These are phyloP conservation scores for Xerocomellus chrysenteron DNA, from an alignment of 768 basidiomycete genomes.

Conservation along the genomic window DNA sequence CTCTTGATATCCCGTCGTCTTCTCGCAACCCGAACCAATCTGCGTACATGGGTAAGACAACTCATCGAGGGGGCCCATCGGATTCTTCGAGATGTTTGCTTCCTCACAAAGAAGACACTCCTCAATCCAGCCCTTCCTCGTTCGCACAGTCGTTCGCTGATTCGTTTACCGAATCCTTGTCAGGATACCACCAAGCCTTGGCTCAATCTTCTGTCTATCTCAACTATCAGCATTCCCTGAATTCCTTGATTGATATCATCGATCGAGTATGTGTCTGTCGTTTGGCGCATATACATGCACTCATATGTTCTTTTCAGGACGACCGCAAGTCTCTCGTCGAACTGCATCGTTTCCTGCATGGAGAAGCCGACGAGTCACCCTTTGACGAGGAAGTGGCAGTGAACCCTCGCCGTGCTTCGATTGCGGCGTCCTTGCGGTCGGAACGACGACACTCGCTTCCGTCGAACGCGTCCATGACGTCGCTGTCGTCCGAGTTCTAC, in stretches of 20 bases:
- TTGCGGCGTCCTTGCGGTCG: slow-evolving; percentile 44
- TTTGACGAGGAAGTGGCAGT: slow-evolving; percentile 20
- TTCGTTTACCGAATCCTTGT: slow-evolving; percentile 16
- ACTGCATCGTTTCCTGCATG: slow-evolving; percentile 66
- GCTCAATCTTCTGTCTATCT: slow-evolving; percentile 56
- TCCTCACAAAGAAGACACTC: slow-evolving; percentile 23
- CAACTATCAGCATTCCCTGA: slow-evolving; percentile 78
- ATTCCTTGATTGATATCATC: slow-evolving; percentile 77
- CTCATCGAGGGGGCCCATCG: slow-evolving; percentile 54
- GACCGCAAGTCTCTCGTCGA: slow-evolving; percentile 73
- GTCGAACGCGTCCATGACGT: slow-evolving; percentile 57
- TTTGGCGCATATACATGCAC: background rate
- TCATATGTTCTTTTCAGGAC: slow-evolving; percentile 46
- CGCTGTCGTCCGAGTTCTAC: slow-evolving; percentile 53
- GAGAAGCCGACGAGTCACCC: slow-evolving; percentile 20
- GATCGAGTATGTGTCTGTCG: slow-evolving; percentile 58
- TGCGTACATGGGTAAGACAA: slow-evolving; percentile 48
- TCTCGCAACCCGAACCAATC: slow-evolving; percentile 48
- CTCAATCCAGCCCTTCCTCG: slow-evolving; percentile 22
- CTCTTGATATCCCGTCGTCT: slow-evolving; percentile 21
- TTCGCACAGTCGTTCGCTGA: slow-evolving; percentile 19
- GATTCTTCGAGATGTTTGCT: slow-evolving; percentile 61
- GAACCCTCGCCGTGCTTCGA: slow-evolving; percentile 30
- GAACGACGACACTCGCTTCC: slow-evolving; percentile 75
- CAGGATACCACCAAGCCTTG: slow-evolving; percentile 22